Evolutionary conservation across 768 basidiomycete genomes (phyloP), one percentile per base, ranked within the genome.

Genomic region (Tylopilus plumbeoviolaceoides): DNA sequence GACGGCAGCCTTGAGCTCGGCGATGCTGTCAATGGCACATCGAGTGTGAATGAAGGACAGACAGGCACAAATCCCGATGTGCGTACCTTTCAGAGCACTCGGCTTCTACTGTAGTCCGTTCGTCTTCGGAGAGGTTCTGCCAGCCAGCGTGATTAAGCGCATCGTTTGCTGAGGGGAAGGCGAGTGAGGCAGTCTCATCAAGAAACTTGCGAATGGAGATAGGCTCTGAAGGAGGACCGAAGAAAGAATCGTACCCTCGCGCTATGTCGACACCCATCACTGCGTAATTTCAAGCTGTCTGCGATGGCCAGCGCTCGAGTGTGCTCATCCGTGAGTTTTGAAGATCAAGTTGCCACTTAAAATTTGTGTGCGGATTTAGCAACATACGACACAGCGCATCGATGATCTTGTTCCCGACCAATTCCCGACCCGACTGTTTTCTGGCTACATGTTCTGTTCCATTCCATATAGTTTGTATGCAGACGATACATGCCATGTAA

Each of bases 151-250:
- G 62, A 28, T 44, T 15, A 21, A 60, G 53, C 5, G 38, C 38
- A 20, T 59, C 56, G 20, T 20, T 45, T 12, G 44, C 44, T 28
- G 56, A 51, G 36, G 59, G 46, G 30, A 54, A 53, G 21, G 25
- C 27, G 23, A 59, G 47, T 2, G 55, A 39, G 58, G 57, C 33
- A 7, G 73, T 69, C 46, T 70, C 61, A 12, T 72, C 66, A 14
- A 79, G 54, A 59, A 85, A 85, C 1, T 66, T 66, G 25, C 61
- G 63, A 42, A 87, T 56, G 42, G 79, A 64, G 30, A 87, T 73
- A 23, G 60, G 70, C 31, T 83, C 77, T 38, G 85, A 87, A 20
- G 83, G 72, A 40, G 84, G 85, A 0, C 85, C 85, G 66, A 86
- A 83, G 50, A 78, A 73, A 30, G 78, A 81, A 56, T 83, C 81